Base-by-base conservation (phyloP, 441 rosid species). In the Mallotus japonicus region DNA sequence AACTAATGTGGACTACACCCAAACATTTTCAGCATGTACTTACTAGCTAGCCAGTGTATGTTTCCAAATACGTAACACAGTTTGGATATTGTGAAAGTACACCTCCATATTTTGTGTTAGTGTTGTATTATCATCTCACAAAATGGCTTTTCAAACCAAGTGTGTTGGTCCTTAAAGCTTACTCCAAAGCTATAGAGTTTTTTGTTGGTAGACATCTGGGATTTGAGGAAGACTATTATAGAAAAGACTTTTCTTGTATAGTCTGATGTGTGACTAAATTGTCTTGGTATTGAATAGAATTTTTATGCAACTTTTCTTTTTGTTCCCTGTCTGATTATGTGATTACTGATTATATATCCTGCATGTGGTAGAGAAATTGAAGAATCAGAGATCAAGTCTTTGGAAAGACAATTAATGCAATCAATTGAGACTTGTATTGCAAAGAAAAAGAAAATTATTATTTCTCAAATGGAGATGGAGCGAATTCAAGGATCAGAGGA, bases 391-490 rank as follows among this genome's bases (percentile, higher is more conserved):
- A 87, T 96, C 84, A 93, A 89, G 85, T 90, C 91, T 8, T 82
- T 92, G 87, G 98, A 96, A 80, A 92, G 98, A 77, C 99, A 96
- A 79, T 80, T 96, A 78, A 87, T 96, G 97, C 99, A 96, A 71
- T 89, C 99, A 50, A 88, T 92, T 73, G 99, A 96, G 85, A 90
- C 91, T 81, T 93, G 96, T 76, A 85, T 90, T 65, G 75, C 85
- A 34, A 96, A 93, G 89, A 96, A 96, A 82, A 96, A 96, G 86
- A 96, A 90, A 85, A 92, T 93, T 67, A 83, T 92, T 62, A 90
- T 96, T 82, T 83, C 84, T 74, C 96, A 90, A 79, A 88, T 84
- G 88, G 98, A 93, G 85, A 90, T 90, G 88, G 96, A 93, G 64
- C 95, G 96, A 62, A 81, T 85, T 75, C 96, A 88, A 79, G 98